phyloP scores from a whole-genome alignment of 768 basidiomycete species.

The Rhodosporidiobolus odoratus region DNA sequence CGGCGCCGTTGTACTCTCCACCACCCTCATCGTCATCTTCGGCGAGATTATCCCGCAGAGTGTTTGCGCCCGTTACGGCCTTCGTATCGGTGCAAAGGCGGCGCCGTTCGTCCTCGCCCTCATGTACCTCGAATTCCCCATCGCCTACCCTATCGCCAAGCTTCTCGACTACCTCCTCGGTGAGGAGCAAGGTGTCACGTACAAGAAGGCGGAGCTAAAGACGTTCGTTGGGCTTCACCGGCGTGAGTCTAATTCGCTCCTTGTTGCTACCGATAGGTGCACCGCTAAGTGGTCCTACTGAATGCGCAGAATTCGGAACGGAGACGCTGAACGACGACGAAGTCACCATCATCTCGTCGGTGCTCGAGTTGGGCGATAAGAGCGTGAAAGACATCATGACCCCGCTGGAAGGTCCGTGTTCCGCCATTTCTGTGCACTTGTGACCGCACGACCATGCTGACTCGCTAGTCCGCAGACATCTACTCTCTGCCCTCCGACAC shows the following conservation, averaged over 20 bases:
- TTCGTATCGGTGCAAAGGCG: constrained; percentile 70
- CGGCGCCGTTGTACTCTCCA: constrained; percentile 47
- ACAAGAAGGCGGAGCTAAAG: constrained; percentile 47
- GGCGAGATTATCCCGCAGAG: constrained; percentile 61
- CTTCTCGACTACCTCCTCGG: constrained; percentile 79
- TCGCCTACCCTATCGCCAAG: constrained; percentile 66
- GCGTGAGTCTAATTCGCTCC: constrained; percentile 31
- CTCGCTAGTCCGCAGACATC: constrained; percentile 53
- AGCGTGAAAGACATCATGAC: constrained; percentile 71
- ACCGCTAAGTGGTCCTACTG: not conserved
- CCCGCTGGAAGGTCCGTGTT: constrained; percentile 55
- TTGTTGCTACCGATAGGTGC: too few species aligned
- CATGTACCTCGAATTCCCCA: constrained; percentile 50
- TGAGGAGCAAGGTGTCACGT: constrained; percentile 56
- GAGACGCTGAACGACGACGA: constrained; percentile 50
- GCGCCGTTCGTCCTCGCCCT: constrained; percentile 66
- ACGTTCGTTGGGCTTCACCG: constrained; percentile 51
- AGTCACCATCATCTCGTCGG: constrained; percentile 43
- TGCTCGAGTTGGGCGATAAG: constrained; percentile 42
- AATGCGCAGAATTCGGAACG: constrained; percentile 41
- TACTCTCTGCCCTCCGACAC: constrained; percentile 72
- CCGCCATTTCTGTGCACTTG: rapidly evolving
- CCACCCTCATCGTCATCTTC: constrained; percentile 46
- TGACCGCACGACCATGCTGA: rapidly evolving
- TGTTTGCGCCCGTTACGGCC: constrained; percentile 69